Evolutionary conservation across 805 yeast species (phyloP).

Genomic region (Nakazawaea ishiwadae): DNA sequence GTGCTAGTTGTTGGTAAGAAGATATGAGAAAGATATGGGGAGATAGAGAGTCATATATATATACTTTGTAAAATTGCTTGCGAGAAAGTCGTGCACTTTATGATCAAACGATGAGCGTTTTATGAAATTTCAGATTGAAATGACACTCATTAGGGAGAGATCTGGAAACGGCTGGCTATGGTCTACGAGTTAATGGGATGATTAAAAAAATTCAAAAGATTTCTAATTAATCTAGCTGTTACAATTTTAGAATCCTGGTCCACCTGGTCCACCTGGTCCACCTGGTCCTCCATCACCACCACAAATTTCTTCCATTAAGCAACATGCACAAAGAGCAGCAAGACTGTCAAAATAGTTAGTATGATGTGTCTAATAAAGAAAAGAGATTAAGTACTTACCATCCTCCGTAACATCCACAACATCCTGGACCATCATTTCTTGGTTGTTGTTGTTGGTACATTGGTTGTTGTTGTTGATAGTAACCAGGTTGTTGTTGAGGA

Average conservation of each 20-base stretch:
- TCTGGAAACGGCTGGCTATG: too few species aligned
- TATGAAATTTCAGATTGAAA: too few species aligned
- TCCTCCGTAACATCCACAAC: slow-evolving; percentile 25
- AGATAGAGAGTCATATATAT: too few species aligned
- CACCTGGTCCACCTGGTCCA: slow-evolving; percentile 12
- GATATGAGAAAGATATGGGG: too few species aligned
- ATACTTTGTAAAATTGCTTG: too few species aligned
- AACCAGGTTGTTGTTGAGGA: slow-evolving; percentile 21
- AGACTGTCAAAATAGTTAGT: slow-evolving; percentile 4
- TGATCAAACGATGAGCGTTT: too few species aligned
- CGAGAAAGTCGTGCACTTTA: too few species aligned
- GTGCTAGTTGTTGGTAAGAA: too few species aligned
- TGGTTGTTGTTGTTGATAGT: slow-evolving; percentile 31
- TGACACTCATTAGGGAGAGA: too few species aligned
- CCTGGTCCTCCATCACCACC: slow-evolving; percentile 7
- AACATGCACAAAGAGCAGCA: slow-evolving; percentile 16
- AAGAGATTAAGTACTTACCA: slow-evolving; percentile 16
- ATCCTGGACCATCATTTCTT: slow-evolving; percentile 12
- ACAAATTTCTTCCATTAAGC: slow-evolving; percentile 13
- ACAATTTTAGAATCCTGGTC: too few species aligned
- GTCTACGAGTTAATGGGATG: too few species aligned
- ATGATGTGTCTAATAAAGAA: slow-evolving; percentile 13
- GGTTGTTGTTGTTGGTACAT: slow-evolving; percentile 26
- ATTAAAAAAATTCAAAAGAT: too few species aligned
- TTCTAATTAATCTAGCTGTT: background rate